phyloP scores from a whole-genome alignment of 1,139 yeast species.

The Yamadazyma sp. region DNA sequence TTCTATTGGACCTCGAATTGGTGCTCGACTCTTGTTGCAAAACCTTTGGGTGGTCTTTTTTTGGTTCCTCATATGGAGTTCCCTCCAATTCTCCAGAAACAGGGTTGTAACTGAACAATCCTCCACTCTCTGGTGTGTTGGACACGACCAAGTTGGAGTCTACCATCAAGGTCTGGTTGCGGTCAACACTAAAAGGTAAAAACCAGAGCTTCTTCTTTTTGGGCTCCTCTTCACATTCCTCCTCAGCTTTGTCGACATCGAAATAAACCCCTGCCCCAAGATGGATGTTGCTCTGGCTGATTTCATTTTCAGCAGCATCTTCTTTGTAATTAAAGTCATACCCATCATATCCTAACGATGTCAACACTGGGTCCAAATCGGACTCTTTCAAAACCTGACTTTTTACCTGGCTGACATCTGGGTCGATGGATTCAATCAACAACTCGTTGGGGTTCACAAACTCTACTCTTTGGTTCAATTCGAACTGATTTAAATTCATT shows the following conservation, averaged over 20 bases:
- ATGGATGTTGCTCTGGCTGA: slow-evolving; percentile 9
- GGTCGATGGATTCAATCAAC: slow-evolving; percentile 8
- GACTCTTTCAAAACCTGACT: neutral
- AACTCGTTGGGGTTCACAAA: slow-evolving; percentile 13
- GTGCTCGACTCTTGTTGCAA: neutral
- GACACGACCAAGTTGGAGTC: slow-evolving; percentile 14
- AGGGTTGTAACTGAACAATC: slow-evolving; percentile 12
- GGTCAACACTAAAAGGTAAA: slow-evolving; percentile 12
- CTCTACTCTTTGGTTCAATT: slow-evolving; percentile 5
- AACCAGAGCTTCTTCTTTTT: slow-evolving; percentile 19
- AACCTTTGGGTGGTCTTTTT: neutral
- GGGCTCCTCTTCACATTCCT: slow-evolving; percentile 11
- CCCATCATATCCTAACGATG: slow-evolving; percentile 8
- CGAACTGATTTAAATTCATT: neutral
- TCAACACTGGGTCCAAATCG: slow-evolving; percentile 3
- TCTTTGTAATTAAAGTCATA: slow-evolving; percentile 7
- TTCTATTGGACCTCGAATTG: neutral
- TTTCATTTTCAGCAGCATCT: neutral
- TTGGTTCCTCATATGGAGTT: neutral
- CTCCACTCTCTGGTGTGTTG: slow-evolving; percentile 9
- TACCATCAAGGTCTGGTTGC: slow-evolving; percentile 9
- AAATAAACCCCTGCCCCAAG: slow-evolving; percentile 15
- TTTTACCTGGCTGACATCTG: neutral
- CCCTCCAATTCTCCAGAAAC: slow-evolving; percentile 2
- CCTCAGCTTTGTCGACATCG: slow-evolving; percentile 12